phyloP scores from a whole-genome alignment of 129 eudicot species.

The Centrapalus pauciflorus region DNA sequence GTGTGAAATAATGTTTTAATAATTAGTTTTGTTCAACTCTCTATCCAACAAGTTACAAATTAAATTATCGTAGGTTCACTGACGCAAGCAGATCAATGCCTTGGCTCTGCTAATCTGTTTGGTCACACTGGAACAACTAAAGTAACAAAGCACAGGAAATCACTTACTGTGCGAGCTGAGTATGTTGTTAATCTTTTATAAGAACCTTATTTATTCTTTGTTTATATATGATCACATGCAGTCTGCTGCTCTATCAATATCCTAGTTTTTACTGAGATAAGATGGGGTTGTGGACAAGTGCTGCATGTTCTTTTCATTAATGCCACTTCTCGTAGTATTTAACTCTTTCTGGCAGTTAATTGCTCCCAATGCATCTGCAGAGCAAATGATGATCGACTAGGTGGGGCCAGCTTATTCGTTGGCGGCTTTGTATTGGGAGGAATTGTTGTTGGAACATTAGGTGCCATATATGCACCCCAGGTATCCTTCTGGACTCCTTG shows the following conservation, averaged over 20 bases:
- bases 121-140: constrained; percentile 23
- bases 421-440: constrained; percentile 87
- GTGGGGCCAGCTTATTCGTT: constrained; percentile 57
- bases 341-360: constrained; percentile 3
- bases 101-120: constrained; percentile 29
- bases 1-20: too few species aligned
- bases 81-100: constrained; percentile 30
- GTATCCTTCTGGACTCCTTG: constrained; percentile 54
- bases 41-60: constrained; percentile 12
- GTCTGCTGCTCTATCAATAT: too few species aligned
- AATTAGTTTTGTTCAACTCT: background rate
- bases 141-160: constrained; percentile 19
- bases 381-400: constrained; percentile 52
- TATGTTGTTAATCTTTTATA: constrained; percentile 3
- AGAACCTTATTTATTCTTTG: background rate
- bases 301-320: background rate
- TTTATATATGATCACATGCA: too few species aligned
- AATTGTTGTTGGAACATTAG: constrained; percentile 77
- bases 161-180: constrained; percentile 39
- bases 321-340: background rate
- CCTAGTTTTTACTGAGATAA: too few species aligned
- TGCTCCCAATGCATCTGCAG: constrained; percentile 27
- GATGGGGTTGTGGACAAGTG: too few species aligned
- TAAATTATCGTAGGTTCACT: constrained; percentile 15
- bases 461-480: constrained; percentile 81